phyloP scores from a whole-genome alignment of 2,329 filamentous ascomycete genomes.

The Dryadomyces quercivorus region DNA sequence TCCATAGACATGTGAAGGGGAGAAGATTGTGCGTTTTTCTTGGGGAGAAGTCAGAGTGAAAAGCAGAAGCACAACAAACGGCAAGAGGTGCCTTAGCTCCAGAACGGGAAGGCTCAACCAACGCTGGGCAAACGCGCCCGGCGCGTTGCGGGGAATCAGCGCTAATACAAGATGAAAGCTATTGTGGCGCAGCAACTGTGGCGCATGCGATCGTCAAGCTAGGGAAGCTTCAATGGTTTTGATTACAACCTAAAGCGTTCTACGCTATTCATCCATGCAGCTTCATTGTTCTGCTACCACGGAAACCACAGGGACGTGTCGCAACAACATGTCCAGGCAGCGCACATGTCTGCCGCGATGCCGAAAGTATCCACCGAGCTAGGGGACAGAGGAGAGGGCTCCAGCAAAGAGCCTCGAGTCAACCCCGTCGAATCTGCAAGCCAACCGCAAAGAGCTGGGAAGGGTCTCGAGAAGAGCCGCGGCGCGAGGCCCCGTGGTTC shows the following conservation, averaged over 20 bases:
- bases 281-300: neutral
- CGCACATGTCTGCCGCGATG: constrained; percentile 10
- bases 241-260: no score
- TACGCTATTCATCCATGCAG: neutral
- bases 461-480: neutral
- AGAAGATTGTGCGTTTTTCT: no score
- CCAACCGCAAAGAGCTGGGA: neutral
- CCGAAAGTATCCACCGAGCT: constrained; percentile 6
- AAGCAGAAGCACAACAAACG: neutral
- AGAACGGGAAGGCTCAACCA: constrained; percentile 2
- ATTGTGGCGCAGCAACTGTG: neutral
- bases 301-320: neutral
- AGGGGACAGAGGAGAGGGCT: constrained; percentile 1
- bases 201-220: neutral
- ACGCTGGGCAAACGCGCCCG: neutral
- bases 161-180: neutral
- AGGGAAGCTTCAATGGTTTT: neutral
- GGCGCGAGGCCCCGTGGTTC: no score
- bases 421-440: neutral
- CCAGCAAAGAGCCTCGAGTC: neutral
- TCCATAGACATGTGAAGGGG: neutral
- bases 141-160: constrained; percentile 2
- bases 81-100: neutral
- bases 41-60: neutral
- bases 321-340: constrained; percentile 6